Evolutionary conservation across 2,329 filamentous ascomycete species (phyloP), one percentile per base, ranked within the genome.

Genomic region (Leptosphaerulina australis): DNA sequence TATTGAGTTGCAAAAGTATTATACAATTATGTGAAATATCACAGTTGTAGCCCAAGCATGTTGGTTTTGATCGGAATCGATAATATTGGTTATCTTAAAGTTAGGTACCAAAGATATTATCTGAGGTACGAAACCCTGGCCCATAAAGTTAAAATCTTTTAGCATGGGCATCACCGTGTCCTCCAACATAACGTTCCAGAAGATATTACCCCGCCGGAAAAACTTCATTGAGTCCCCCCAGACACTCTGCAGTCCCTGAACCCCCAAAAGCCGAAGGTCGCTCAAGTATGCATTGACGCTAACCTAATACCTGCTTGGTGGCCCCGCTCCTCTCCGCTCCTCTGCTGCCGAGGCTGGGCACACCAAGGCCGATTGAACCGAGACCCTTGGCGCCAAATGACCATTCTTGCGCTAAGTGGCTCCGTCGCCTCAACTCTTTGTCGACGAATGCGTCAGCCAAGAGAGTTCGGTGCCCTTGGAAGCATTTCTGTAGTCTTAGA

Each of bases 321-420:
- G 31, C 52, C 51, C 58, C 56, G 57, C 60, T 53, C 60, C 58
- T 59, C 60, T 55, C 59, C 59, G 58, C 60, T 58, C 53, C 56
- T 52, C 55, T 50, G 45, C 35, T 28, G 61, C 58, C 58, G 51
- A 62, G 25, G 44, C 52, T 53, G 38, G 39, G 56, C 37, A 29
- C 22, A 50, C 56, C 58, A 57, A 63, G 61, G 26, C 54, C 49
- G 50, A 50, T 15, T 31, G 36, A 46, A 21, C 48, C 48, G 48
- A 46, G 30, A 22, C 5, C 15, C 58, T 60, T 26, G 59, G 58
- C 61, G 58, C 56, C 41, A 58, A 54, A 11, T 12, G 1, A 17
- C 30, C 21, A 4, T 28, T 38, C 14, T 7, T 15, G 34, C 39
- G 24, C 55, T 53, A 56, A 45, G 40, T 30, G 37, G 45, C 31